These are phyloP conservation scores for Ajuga chamaepitys DNA, from an alignment of 257 asterid species.

Conservation along the genomic window DNA sequence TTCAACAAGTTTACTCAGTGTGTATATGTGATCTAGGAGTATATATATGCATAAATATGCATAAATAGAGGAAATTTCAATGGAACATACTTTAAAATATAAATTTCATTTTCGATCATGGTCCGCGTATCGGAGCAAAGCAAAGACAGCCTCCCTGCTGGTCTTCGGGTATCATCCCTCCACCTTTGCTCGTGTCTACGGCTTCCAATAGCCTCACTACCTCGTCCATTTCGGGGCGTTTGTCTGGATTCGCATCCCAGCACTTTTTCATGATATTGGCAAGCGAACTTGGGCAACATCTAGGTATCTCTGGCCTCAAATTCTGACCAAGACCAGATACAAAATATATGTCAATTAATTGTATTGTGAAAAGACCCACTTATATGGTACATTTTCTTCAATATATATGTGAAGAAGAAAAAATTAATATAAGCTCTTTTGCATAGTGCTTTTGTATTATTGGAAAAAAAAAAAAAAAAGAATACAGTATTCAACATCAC, in stretches of 20 bases:
- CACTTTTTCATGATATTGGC: constrained; percentile 64
- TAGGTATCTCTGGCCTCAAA: constrained; percentile 69
- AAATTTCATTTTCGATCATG: too few relatives aligned
- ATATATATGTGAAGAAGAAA: too few relatives aligned
- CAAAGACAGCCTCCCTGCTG: constrained; percentile 66
- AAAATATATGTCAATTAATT: background rate
- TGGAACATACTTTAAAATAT: background rate
- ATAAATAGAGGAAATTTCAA: background rate
- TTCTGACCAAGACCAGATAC: constrained; percentile 27
- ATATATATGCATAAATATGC: background rate
- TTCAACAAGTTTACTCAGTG: background rate
- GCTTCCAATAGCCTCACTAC: constrained; percentile 75
- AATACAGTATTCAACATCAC: too few relatives aligned
- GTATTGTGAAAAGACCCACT: too few relatives aligned
- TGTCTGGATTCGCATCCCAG: constrained; percentile 79
- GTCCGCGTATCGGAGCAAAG: constrained; percentile 73
- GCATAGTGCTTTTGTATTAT: too few relatives aligned
- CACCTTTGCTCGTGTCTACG: constrained; percentile 83
- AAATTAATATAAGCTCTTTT: too few relatives aligned
- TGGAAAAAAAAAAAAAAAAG: too few relatives aligned
- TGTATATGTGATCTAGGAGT: background rate
- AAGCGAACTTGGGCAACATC: constrained; percentile 71
- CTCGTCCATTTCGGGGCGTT: constrained; percentile 86
- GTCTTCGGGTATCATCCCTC: constrained; percentile 91
- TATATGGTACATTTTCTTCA: too few relatives aligned